A percentile compares a stretch with the other conserved stretches of the same genome.
Conservation (phyloP, 2,329 filamentous ascomycete genomes). For the Phoma sp. region DNA sequence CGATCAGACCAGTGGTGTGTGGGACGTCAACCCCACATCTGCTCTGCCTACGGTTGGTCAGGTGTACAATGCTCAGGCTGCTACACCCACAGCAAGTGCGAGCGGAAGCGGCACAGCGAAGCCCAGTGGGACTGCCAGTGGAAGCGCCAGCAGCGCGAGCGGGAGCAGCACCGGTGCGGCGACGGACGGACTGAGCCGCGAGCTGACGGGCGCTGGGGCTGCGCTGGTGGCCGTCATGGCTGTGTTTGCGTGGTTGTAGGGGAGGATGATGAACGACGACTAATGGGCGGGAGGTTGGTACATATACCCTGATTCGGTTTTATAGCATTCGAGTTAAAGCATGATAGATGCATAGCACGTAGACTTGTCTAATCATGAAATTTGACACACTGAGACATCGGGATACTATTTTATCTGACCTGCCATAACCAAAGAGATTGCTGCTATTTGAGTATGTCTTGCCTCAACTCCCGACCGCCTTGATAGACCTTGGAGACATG, state of each 20-base stretch:
- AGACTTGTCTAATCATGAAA: not conserved
- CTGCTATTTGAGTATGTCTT: no score
- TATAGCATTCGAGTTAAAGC: not conserved
- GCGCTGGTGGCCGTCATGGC: slow-evolving; percentile 29
- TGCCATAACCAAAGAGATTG: no score
- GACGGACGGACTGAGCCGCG: slow-evolving; percentile 24
- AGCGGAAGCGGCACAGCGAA: slow-evolving; percentile 5
- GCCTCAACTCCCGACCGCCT: no score
- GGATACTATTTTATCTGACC: no score
- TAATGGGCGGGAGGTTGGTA: not conserved
- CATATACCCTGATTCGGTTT: not conserved
- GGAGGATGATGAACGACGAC: not conserved
- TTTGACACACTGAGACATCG: no score
- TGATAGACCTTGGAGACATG: no score
- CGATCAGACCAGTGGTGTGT: slow-evolving; percentile 69
- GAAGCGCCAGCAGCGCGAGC: slow-evolving; percentile 1
- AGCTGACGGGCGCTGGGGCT: slow-evolving; percentile 29
- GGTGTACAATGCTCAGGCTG: slow-evolving; percentile 25
- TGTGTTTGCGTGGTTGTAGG: slow-evolving; percentile 32
- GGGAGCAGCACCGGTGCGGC: slow-evolving; percentile 27
- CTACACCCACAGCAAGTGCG: slow-evolving; percentile 13
- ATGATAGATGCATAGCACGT: not conserved
- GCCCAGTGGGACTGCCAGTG: slow-evolving; percentile 11
- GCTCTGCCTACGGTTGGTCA: slow-evolving; percentile 71
- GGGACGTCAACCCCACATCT: slow-evolving; percentile 75